Evolutionary conservation across 116 monocot species (phyloP).

Genomic region (Iris pallida): DNA sequence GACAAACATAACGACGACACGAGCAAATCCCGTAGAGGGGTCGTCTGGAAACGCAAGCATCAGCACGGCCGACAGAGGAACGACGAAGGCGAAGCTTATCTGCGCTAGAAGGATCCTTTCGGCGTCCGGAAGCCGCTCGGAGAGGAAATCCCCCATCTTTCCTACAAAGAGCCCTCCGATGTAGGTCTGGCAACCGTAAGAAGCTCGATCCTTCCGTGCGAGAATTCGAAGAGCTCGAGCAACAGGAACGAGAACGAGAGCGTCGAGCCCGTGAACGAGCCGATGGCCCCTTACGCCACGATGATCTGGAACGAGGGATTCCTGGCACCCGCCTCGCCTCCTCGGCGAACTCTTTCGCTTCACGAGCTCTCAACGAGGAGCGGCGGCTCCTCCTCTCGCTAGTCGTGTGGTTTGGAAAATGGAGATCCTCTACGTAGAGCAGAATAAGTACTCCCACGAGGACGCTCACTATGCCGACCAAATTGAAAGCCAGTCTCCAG

Average conservation of each 20-base stretch:
- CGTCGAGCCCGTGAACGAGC: slow-evolving; percentile 84
- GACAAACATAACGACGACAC: no score
- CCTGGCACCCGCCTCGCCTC: slow-evolving; percentile 69
- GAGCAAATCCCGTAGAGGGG: no score
- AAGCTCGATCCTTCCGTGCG: slow-evolving; percentile 55
- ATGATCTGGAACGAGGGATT: slow-evolving; percentile 93
- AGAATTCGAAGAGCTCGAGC: slow-evolving; percentile 90
- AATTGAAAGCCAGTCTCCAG: slow-evolving; percentile 84
- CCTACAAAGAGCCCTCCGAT: no score
- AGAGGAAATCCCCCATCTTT: no score
- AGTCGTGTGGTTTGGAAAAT: slow-evolving; percentile 17
- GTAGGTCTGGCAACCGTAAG: no score
- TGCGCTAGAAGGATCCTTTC: no score
- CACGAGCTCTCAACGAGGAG: slow-evolving; percentile 35
- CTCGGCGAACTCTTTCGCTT: slow-evolving; percentile 36
- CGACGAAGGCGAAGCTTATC: no score
- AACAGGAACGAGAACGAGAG: slow-evolving; percentile 85
- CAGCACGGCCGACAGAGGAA: no score
- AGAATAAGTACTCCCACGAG: slow-evolving; percentile 54
- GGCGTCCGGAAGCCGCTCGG: no score
- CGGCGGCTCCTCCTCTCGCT: background rate
- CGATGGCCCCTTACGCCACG: slow-evolving; percentile 66
- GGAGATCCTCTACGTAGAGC: slow-evolving; percentile 44
- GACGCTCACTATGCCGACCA: slow-evolving; percentile 63
- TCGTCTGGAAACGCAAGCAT: no score